A percentile compares a stretch with the other conserved stretches of the same genome.
Evolutionary conservation across 805 yeast species (phyloP).

Genomic region (Cyberlindnera nakhonratchasimensis): DNA sequence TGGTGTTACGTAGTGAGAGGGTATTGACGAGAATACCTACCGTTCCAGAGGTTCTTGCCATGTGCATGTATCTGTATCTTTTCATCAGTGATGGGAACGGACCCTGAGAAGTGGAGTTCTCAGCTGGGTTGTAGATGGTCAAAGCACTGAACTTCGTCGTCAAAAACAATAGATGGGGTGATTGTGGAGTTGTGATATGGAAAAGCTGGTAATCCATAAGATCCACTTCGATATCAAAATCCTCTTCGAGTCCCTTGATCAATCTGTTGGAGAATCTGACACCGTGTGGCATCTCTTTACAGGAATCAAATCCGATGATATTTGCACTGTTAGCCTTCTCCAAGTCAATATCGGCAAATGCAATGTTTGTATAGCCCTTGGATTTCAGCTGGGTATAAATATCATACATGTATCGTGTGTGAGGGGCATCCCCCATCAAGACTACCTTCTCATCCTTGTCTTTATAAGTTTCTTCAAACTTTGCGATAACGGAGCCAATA

Average conservation of each 20-base stretch:
- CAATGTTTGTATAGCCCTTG: conserved; percentile 32
- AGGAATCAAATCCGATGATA: conserved; percentile 39
- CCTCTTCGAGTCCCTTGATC: conserved; percentile 18
- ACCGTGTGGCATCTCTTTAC: neutral
- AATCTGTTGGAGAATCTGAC: conserved; percentile 31
- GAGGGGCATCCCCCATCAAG: conserved; percentile 74
- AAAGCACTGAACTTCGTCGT: conserved; percentile 65
- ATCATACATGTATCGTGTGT: conserved; percentile 42
- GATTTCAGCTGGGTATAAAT: conserved; percentile 36
- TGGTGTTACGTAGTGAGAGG: conserved; percentile 73
- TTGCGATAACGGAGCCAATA: conserved; percentile 32
- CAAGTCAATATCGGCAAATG: conserved; percentile 40
- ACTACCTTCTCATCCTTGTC: conserved; percentile 44
- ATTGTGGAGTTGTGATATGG: conserved; percentile 69
- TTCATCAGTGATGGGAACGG: conserved; percentile 79
- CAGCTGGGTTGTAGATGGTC: conserved; percentile 44
- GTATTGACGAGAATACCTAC: conserved; percentile 91
- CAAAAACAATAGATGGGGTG: conserved; percentile 73
- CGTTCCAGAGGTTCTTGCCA: conserved; percentile 88
- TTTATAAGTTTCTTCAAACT: conserved; percentile 42
- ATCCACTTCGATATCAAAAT: conserved; percentile 29
- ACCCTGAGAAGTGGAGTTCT: conserved; percentile 39
- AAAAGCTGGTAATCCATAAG: conserved; percentile 55
- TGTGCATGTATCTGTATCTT: conserved; percentile 80
- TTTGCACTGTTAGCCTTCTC: conserved; percentile 32